These are phyloP conservation scores for Tephrocybe sp. DNA, from an alignment of 768 basidiomycete genomes.

Conservation along the genomic window DNA sequence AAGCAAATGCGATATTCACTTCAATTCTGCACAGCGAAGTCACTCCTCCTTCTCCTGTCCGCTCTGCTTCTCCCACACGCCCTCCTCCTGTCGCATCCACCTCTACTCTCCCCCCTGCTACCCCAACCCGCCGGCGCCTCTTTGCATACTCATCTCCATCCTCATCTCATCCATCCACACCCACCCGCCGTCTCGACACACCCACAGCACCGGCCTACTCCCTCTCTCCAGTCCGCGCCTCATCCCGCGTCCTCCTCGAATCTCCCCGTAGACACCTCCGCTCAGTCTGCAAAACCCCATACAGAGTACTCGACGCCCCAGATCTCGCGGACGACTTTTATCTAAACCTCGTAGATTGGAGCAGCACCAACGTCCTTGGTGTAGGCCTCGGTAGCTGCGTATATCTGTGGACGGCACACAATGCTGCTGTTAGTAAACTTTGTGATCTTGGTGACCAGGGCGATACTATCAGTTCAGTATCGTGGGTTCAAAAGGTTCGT, in stretches of 20 bases:
- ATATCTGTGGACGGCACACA: conserved; percentile 96
- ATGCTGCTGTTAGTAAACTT: conserved; percentile 87
- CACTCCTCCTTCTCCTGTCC: conserved; percentile 63
- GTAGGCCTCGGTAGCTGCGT: conserved; percentile 91
- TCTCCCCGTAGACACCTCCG: conserved; percentile 80
- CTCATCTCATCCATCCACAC: conserved; percentile 50
- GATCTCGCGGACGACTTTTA: conserved; percentile 99
- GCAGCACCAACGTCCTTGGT: conserved; percentile 88
- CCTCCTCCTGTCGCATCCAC: conserved; percentile 35
- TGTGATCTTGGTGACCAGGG: conserved; percentile 70
- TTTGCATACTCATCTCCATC: conserved; percentile 66
- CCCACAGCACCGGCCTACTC: conserved; percentile 89
- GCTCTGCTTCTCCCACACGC: conserved; percentile 61
- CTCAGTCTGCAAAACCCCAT: conserved; percentile 90
- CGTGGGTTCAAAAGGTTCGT: conserved; percentile 80
- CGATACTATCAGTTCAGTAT: conserved; percentile 83
- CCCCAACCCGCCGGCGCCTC: conserved; percentile 57
- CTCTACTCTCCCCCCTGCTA: conserved; percentile 42
- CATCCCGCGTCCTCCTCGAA: conserved; percentile 78
- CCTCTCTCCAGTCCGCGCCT: conserved; percentile 83
- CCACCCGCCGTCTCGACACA: conserved; percentile 67
- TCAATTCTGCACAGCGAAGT: conserved; percentile 77
- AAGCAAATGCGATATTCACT: conserved; percentile 81
- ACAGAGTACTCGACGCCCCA: conserved; percentile 94
- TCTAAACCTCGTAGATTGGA: conserved; percentile 97